Evolutionary conservation across 164 flowering plant species (phyloP), one percentile per base, ranked within the genome.

Genomic region (Echeveria elegans): DNA sequence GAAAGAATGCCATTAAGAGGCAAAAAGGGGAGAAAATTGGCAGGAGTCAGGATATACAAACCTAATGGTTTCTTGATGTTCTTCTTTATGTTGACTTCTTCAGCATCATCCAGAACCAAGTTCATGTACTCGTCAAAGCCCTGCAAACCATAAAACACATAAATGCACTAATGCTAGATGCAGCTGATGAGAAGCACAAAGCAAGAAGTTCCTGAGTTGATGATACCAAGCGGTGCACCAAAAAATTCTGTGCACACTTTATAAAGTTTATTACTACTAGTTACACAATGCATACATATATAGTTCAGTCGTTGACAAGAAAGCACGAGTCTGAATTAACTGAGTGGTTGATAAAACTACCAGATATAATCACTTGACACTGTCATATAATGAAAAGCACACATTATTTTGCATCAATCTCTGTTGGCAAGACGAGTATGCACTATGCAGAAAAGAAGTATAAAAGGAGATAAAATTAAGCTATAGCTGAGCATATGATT

Each of bases 41-140:
- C 14, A 32, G 31, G n/a, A 30, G 15, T 9, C 36, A 9, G 21
- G 18, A 9, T 18, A 32, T n/a, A 23, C 63, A 19, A 37, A 67
- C 69, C 69, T 16, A 67, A 31, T 56, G 69, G 47, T 61, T 67
- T 67, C 28, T 61, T 67, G 47, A 26, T 67, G 21, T 67, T 67
- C 63, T 67, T 67, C 63, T 58, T 58, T 1, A 87, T 30, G 40
- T 74, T 80, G 68, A 88, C 82, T 73, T 90, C 96, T 72, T 87
- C 96, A 67, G 94, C 98, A 32, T 92, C 98, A 72, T 88, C 96
- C 75, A 92, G 70, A 37, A 87, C 92, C 83, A 90, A 74, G 74
- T 89, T 93, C 97, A 89, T 93, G 88, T 90, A 90, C 76, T 89
- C 98, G 69, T 90, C 96, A 80, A 90, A 90, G 6, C 96, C 97